Evolutionary conservation across 2,329 filamentous ascomycete genomes (phyloP), one percentile per base, ranked within the genome.

Genomic region (Hypoxylon sp.): DNA sequence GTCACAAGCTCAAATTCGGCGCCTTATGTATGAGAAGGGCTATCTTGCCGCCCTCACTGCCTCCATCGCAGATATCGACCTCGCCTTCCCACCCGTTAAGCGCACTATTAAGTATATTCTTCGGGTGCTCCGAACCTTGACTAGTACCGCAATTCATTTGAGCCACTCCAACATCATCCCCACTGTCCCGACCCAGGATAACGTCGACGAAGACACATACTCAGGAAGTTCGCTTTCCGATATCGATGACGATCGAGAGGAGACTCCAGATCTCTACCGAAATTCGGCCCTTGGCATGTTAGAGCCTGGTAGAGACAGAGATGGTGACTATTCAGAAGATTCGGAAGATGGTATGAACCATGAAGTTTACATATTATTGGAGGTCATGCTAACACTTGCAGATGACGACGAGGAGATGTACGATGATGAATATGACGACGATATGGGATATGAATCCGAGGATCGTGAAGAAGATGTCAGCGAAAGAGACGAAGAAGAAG

Each of bases 21-120:
- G 94, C 72, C 89, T 98, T 66, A 99, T 99, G 96, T 98, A 97
- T 75, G 96, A 99, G 81, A 99, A 98, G 82, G 94, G 97, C 61
- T 97, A 96, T 78, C 90, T 98, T 67, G 88, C 92, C 23, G 92
- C 95, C 51, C 82, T 99, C 65, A 98, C 96, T 1, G 89, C 90
- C 11, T 97, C 97, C 0, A 94, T 99, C 73, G 93, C 96, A 17
- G 97, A 99, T 75, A 91, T 99, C 65, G 96, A 98, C 77, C 87
- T 99, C 67, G 97, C 97, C 73, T 98, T 97, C 79, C 94, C 95
- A 0, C 91, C 93, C 25, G 93, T 97, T 14, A 97, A 97, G 82
- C 90, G 94, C 50, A 94, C 94, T 13, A 93, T 99, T 75, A 99
- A 98, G 82, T 97, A 97, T 79, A 97, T 99, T 58, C 85, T 99